Evolutionary conservation across 208 protist species (phyloP), one percentile per base, ranked within the genome.

Genomic region (Acanthamoeba triangularis): DNA sequence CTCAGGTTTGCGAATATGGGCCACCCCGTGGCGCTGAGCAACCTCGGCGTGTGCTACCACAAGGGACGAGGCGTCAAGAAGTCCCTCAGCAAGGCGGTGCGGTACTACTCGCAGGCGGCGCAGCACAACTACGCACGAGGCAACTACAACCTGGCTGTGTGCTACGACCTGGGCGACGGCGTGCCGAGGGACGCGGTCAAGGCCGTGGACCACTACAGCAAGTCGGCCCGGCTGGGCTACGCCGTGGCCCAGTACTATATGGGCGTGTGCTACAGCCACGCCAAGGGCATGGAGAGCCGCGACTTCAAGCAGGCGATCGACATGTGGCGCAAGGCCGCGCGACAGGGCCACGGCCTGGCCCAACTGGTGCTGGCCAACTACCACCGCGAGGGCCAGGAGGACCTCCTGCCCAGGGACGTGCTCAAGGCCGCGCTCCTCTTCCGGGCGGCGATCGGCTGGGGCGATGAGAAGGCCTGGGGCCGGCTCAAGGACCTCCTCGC

Each of bases 41-140:
- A 96, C 91, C n/a, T 96, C 35, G 95, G 74, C 44, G 65, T 96
- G 18, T 96, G 95, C 95, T 96, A 96, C 61, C 52, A 96, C 47
- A 74, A 61, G n/a, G 95, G 94, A 28, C 25, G 56, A 7, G 95
- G 95, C 41, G 94, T 95, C n/a, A 18, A 28, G 28, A 76, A 84
- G 90, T 84, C 65, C n/a, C 44, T 78, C 56, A 95, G 65, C 30
- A 85, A 95, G 67, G 95, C 95, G 30, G 95, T 96, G 35, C 49
- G n/a, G 20, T 96, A 33, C 67, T 96, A 96, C 82, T 4, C 23
- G 20, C 94, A 16, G 37, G 37, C 95, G 30, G 54, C 95, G 0
- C 41, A 30, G 35, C 52, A 87, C n/a, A 87, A 87, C 84, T 80
- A 96, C 84, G 52, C 80, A 8, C 44, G 94, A 23, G 95, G 61